Conservation (phyloP, 371 early-diverging fungal genomes). For the Apophysomyces sp. region DNA sequence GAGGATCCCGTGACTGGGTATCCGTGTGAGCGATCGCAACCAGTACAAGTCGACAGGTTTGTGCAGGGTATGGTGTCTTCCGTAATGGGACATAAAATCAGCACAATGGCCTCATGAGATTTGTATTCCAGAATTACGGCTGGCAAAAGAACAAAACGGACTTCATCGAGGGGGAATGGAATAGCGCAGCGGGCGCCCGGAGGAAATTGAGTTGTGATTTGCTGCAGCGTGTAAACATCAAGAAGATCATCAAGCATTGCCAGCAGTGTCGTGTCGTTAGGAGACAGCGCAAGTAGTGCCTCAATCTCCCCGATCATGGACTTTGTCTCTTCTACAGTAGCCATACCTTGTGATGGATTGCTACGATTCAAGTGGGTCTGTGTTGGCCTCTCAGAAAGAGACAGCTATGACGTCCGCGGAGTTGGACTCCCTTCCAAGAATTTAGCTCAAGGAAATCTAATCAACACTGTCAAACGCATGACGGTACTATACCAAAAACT, state of each 20-base stretch:
- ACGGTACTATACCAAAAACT: too few relatives aligned
- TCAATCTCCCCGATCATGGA: slow-evolving; percentile 14
- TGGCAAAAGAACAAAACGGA: neutral
- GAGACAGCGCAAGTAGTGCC: slow-evolving; percentile 9
- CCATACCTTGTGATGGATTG: too few relatives aligned
- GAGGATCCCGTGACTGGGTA: slow-evolving; percentile 9
- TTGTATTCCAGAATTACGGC: neutral
- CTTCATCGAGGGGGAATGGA: neutral
- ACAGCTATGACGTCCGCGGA: too few relatives aligned
- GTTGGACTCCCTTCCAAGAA: too few relatives aligned
- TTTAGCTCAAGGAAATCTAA: too few relatives aligned
- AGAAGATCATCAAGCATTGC: slow-evolving; percentile 10
- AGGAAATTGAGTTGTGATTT: neutral
- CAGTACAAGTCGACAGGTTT: slow-evolving; percentile 4
- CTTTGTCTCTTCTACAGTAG: slow-evolving; percentile 9
- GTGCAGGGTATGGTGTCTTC: slow-evolving; percentile 20
- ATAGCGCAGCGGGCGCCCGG: slow-evolving; percentile 7
- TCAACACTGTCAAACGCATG: too few relatives aligned
- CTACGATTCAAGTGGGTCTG: too few relatives aligned
- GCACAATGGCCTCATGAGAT: slow-evolving; percentile 1
- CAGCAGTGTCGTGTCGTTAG: slow-evolving; percentile 8
- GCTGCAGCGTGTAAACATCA: neutral
- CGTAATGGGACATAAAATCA: slow-evolving; percentile 24
- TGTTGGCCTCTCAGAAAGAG: too few relatives aligned
- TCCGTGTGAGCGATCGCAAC: slow-evolving; percentile 20